Evolutionary conservation across 345 rosid species (phyloP).

Genomic region (Melaleuca quinquenervia): DNA sequence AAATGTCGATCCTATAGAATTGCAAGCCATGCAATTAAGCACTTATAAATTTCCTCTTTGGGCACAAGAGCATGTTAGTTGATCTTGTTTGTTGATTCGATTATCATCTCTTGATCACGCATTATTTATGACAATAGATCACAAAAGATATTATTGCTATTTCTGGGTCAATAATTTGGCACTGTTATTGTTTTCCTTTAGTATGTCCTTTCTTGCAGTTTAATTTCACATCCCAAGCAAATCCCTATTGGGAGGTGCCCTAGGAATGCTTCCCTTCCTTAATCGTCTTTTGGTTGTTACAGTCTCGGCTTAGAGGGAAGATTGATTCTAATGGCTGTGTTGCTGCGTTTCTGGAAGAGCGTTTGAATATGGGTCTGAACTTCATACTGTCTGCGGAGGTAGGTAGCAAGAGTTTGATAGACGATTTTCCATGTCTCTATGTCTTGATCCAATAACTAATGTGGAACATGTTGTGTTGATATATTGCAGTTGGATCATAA

Average conservation of each 20-base stretch:
- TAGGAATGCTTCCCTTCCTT: neutral
- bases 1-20: neutral
- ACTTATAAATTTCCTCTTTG: neutral
- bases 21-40: neutral
- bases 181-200: neutral
- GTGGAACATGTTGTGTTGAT: neutral
- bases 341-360: constrained; percentile 82
- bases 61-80: neutral
- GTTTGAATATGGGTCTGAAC: constrained; percentile 80
- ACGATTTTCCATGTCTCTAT: neutral
- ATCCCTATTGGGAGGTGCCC: neutral
- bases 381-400: constrained; percentile 96
- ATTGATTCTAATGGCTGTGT: constrained; percentile 84
- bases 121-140: neutral
- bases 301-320: constrained; percentile 93
- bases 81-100: neutral
- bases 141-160: neutral
- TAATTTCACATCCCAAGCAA: neutral
- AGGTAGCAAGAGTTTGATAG: neutral
- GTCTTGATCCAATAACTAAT: neutral
- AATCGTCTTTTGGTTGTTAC: constrained; percentile 10
- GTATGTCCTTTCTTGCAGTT: neutral
- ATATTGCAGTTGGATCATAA: constrained; percentile 71
- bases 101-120: neutral
- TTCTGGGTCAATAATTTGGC: neutral